A percentile compares a stretch with the other conserved stretches of the same genome.
phyloP scores from a whole-genome alignment of 2,329 filamentous ascomycete genomes.

The Dactylellina drechsleri region DNA sequence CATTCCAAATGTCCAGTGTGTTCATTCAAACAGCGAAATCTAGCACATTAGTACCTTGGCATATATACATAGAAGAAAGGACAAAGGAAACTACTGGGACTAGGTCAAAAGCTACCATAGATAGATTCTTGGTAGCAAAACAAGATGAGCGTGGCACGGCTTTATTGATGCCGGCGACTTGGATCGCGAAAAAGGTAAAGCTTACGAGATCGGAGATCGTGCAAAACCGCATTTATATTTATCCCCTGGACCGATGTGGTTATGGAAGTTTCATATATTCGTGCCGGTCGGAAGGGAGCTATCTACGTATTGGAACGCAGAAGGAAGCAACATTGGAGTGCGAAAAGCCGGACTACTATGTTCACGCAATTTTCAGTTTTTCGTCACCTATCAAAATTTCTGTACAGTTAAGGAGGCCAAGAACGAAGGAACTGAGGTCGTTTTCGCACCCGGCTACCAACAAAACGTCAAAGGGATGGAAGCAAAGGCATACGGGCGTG shows the following conservation, averaged over 20 bases:
- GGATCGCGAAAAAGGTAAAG: conserved; percentile 11
- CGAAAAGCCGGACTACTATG: conserved; percentile 11
- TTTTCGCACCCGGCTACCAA: conserved; percentile 6
- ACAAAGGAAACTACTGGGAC: not conserved
- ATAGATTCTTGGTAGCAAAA: conserved; percentile 17
- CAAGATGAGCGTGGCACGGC: conserved; percentile 13
- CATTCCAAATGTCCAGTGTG: conserved; percentile 18
- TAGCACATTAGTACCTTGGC: conserved; percentile 24
- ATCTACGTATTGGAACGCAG: conserved; percentile 13
- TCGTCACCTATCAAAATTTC: conserved; percentile 15
- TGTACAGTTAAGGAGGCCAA: not conserved
- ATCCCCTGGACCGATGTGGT: conserved; percentile 1
- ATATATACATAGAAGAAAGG: conserved; percentile 12
- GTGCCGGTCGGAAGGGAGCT: conserved; percentile 4
- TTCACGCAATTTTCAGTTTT: conserved; percentile 26
- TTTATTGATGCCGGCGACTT: not conserved
- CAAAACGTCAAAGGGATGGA: not conserved
- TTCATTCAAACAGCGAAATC: conserved; percentile 25
- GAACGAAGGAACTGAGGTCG: conserved; percentile 21
- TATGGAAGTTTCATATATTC: conserved; percentile 26
- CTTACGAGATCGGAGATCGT: conserved; percentile 4
- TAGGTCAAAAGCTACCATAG: not conserved
- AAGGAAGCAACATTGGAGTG: conserved; percentile 19
- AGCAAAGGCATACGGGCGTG: conserved; percentile 1
- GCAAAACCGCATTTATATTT: conserved; percentile 7